phyloP scores from a whole-genome alignment of 768 basidiomycete species.

The Rhodotorula sphaerocarpa region DNA sequence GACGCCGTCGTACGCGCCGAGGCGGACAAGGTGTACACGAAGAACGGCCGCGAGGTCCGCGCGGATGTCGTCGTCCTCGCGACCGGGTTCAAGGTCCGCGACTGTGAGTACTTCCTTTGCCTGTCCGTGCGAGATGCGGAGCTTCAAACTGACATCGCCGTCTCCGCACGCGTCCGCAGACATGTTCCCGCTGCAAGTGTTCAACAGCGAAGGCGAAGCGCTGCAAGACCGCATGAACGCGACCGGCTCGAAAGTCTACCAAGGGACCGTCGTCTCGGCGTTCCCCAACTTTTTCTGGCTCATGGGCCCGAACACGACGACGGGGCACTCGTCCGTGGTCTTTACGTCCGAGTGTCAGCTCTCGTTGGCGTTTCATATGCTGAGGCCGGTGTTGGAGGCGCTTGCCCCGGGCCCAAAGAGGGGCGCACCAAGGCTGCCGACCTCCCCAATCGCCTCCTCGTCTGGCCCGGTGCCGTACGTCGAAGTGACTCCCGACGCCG shows the following conservation, averaged over 20 bases:
- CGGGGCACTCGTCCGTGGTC: slow-evolving; percentile 38
- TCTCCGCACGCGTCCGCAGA: neutral
- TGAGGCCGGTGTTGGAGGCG: slow-evolving; percentile 4
- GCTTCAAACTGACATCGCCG: no score
- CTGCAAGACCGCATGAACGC: slow-evolving; percentile 30
- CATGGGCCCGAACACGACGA: slow-evolving; percentile 21
- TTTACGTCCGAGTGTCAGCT: slow-evolving; percentile 34
- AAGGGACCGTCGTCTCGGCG: neutral
- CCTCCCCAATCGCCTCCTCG: neutral
- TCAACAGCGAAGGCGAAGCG: slow-evolving; percentile 24
- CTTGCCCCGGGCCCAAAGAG: neutral
- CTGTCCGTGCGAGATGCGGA: neutral
- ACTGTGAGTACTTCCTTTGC: slow-evolving; percentile 6
- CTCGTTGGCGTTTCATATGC: neutral
- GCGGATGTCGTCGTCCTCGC: slow-evolving; percentile 37
- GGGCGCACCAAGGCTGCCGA: no score
- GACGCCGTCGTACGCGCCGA: slow-evolving; percentile 19
- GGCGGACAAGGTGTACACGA: slow-evolving; percentile 18
- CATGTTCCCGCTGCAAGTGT: slow-evolving; percentile 29
- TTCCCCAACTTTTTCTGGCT: slow-evolving; percentile 27
- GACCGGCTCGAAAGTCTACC: slow-evolving; percentile 23
- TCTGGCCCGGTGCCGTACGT: slow-evolving; percentile 19
- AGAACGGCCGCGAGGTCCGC: slow-evolving; percentile 9
- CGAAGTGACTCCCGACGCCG: slow-evolving; percentile 34
- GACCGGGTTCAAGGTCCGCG: slow-evolving; percentile 27